These are phyloP conservation scores for Ceratobasidium sp. DNA, from an alignment of 1,284 basidiomycete species.

Conservation along the genomic window DNA sequence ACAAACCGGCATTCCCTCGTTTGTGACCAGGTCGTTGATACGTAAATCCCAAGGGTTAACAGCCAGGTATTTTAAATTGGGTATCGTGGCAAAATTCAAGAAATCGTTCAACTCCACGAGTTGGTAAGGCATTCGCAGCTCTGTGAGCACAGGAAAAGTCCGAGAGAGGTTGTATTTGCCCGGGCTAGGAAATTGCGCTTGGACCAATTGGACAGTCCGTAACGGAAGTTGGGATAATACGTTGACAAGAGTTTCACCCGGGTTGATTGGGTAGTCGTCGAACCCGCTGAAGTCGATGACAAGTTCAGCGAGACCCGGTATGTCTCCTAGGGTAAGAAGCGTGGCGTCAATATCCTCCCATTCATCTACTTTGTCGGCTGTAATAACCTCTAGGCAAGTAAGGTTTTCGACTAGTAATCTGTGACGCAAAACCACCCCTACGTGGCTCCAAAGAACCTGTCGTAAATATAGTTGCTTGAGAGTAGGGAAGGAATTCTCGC, in stretches of 20 bases:
- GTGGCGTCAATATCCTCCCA: background rate
- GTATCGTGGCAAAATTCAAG: background rate
- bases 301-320: background rate
- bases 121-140: background rate
- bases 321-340: background rate
- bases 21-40: too few species aligned
- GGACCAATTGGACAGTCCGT: background rate
- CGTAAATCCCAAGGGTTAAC: background rate
- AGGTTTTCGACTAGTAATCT: background rate
- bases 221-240: background rate
- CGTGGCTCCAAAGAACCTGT: background rate
- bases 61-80: background rate
- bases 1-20: background rate
- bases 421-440: background rate
- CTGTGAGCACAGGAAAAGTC: background rate
- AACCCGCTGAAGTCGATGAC: background rate
- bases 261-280: background rate
- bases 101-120: background rate
- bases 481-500: background rate
- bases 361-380: too few species aligned
- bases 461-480: background rate
- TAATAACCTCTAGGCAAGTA: background rate
- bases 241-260: background rate
- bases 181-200: background rate
- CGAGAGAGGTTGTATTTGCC: too few species aligned